Percentiles rank a stretch among this genome's conserved stretches.
phyloP scores from a whole-genome alignment of 176 grass and related monocot species.

The Ampelocalamus luodianensis region DNA sequence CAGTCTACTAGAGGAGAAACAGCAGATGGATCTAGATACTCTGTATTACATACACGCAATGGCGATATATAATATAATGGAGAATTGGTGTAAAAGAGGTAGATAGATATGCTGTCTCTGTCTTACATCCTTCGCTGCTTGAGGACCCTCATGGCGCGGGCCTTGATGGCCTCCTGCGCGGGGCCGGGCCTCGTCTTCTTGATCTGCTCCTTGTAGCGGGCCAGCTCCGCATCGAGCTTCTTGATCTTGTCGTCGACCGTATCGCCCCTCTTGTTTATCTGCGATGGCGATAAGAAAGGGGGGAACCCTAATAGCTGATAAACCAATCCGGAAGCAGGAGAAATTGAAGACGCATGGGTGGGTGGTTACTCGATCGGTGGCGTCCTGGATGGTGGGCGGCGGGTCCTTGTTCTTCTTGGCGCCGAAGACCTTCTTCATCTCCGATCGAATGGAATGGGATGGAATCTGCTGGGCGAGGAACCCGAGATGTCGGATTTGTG shows the following conservation, averaged over 20 bases:
- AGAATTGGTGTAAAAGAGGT: neutral
- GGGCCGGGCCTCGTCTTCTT: constrained; percentile 92
- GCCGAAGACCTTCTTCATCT: constrained; percentile 96
- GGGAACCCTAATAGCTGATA: neutral
- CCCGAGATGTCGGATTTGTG: too few relatives aligned
- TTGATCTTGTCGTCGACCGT: constrained; percentile 91
- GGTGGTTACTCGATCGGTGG: constrained; percentile 70
- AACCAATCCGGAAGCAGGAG: neutral
- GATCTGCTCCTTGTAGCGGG: constrained; percentile 94
- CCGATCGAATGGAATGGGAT: neutral
- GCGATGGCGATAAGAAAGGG: neutral
- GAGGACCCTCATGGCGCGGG: constrained; percentile 90
- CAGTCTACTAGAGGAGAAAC: neutral
- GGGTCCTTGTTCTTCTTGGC: constrained; percentile 94
- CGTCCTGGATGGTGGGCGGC: constrained; percentile 82
- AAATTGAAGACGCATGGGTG: too few relatives aligned
- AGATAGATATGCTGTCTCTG: too few relatives aligned
- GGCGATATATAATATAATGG: neutral
- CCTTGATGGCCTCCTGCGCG: constrained; percentile 95
- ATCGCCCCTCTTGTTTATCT: constrained; percentile 92
- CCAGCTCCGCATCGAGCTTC: constrained; percentile 90
- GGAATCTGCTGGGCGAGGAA: too few relatives aligned
- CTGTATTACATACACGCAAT: neutral
- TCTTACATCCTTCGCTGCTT: constrained; percentile 92
- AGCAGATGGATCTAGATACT: neutral